phyloP scores from a whole-genome alignment of 2,329 filamentous ascomycete genomes.

The Geosmithia putterillii region DNA sequence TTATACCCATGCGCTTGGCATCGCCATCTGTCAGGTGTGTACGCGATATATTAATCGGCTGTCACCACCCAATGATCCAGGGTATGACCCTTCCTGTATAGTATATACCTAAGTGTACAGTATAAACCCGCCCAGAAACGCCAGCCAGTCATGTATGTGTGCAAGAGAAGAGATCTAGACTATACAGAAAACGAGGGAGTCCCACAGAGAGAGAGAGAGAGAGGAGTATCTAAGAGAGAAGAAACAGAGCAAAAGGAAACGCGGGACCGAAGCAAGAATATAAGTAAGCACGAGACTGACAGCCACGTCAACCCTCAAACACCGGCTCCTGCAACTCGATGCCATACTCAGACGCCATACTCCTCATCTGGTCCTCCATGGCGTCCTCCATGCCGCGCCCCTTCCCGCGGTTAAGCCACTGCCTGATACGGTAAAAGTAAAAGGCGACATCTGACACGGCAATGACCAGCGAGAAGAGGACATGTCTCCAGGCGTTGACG shows the following conservation, averaged over 20 bases:
- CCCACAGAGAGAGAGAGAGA: not conserved
- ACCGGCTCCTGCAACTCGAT: constrained; percentile 80
- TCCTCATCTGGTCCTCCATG: constrained; percentile 76
- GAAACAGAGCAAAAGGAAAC: not conserved
- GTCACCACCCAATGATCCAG: too few relatives aligned
- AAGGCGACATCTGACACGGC: constrained; percentile 70
- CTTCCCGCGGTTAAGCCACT: constrained; percentile 62
- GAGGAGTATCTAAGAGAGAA: not conserved
- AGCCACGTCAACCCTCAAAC: constrained; percentile 58
- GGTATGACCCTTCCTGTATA: too few relatives aligned
- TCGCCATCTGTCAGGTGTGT: too few relatives aligned
- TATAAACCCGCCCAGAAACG: too few relatives aligned
- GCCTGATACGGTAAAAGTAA: constrained; percentile 65
- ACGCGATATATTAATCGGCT: too few relatives aligned
- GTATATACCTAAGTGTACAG: too few relatives aligned
- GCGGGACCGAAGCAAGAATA: not conserved
- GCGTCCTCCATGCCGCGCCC: constrained; percentile 90
- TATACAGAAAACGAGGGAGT: too few relatives aligned
- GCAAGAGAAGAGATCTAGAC: too few relatives aligned
- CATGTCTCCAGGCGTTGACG: constrained; percentile 60
- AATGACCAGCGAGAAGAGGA: constrained; percentile 72
- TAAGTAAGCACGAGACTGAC: not conserved
- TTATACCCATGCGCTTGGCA: too few relatives aligned
- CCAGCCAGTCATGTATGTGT: too few relatives aligned
- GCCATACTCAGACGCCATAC: constrained; percentile 81